phyloP scores from a whole-genome alignment of 2,329 filamentous ascomycete species.

The Escovopsis weberi region DNA sequence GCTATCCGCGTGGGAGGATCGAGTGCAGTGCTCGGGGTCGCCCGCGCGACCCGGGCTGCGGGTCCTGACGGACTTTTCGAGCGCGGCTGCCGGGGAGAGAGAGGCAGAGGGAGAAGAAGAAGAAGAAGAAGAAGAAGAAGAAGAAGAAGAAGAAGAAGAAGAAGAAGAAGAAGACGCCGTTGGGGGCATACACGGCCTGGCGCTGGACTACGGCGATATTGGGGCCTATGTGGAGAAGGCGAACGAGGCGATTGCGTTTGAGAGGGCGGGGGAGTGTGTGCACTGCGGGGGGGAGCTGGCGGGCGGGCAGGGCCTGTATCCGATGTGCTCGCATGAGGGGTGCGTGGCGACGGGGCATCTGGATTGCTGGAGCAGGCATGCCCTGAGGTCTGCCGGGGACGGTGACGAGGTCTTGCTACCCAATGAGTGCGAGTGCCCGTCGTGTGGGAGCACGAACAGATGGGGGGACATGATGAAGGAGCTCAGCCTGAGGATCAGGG shows the following conservation, averaged over 20 bases:
- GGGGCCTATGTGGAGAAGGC: slow-evolving; percentile 42
- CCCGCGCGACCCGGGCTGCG: slow-evolving; percentile 32
- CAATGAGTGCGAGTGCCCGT: slow-evolving; percentile 52
- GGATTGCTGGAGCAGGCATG: slow-evolving; percentile 42
- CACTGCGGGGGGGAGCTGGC: slow-evolving; percentile 34
- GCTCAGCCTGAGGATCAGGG: slow-evolving; percentile 58
- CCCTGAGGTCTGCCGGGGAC: slow-evolving; percentile 23
- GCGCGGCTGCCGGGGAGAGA: slow-evolving; percentile 1
- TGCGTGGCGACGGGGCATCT: slow-evolving; percentile 47
- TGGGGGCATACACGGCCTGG: slow-evolving; percentile 39
- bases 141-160: too few relatives aligned
- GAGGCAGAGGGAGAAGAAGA: too few relatives aligned
- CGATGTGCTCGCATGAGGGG: slow-evolving; percentile 36
- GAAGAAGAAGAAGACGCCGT: too few relatives aligned
- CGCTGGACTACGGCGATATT: slow-evolving; percentile 39
- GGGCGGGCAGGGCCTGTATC: slow-evolving; percentile 36
- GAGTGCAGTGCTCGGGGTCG: slow-evolving; percentile 34
- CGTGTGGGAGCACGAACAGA: slow-evolving; percentile 44
- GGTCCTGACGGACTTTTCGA: slow-evolving; percentile 42
- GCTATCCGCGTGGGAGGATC: slow-evolving; percentile 50
- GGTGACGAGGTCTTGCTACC: slow-evolving; percentile 43
- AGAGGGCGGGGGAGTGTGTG: slow-evolving; percentile 39
- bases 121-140: too few relatives aligned
- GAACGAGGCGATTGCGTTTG: slow-evolving; percentile 37
- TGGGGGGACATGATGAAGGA: slow-evolving; percentile 79